Conservation (phyloP, 2,329 filamentous ascomycete genomes). For the Ophiocordyceps camponoti-leonardi region DNA sequence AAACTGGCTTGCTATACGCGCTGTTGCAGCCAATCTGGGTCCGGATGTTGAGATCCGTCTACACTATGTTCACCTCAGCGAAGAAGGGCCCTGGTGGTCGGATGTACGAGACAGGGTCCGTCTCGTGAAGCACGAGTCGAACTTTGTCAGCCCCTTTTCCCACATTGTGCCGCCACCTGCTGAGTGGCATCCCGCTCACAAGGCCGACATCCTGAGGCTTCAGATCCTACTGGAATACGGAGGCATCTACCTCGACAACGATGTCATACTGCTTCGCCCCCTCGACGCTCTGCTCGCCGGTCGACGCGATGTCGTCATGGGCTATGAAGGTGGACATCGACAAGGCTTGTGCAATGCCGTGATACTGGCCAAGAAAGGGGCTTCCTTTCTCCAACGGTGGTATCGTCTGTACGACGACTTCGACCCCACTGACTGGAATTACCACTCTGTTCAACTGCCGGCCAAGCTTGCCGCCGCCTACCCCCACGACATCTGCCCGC, state of each 20-base stretch:
- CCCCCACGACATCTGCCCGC: background rate
- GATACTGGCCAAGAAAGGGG: background rate
- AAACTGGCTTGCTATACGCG: background rate
- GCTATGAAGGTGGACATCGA: background rate
- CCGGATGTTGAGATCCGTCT: conserved; percentile 1
- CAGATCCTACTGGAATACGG: background rate
- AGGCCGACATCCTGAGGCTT: conserved; percentile 1
- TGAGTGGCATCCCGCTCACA: conserved; percentile 1
- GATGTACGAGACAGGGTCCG: background rate
- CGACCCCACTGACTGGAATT: background rate
- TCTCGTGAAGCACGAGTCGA: background rate
- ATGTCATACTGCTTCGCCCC: background rate
- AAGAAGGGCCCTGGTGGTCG: conserved; percentile 1
- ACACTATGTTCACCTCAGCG: background rate
- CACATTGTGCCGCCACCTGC: background rate
- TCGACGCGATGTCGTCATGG: background rate
- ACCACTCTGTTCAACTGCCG: conserved; percentile 1
- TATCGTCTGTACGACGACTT: background rate
- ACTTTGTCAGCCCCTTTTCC: background rate
- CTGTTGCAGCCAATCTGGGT: background rate
- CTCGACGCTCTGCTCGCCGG: background rate
- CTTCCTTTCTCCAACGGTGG: conserved; percentile 1
- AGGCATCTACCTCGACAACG: conserved; percentile 1
- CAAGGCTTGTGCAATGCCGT: conserved; percentile 1
- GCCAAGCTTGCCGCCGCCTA: background rate